These are phyloP conservation scores for Cyclanthera cordifolia DNA, from an alignment of 306 rosid species.

Conservation along the genomic window DNA sequence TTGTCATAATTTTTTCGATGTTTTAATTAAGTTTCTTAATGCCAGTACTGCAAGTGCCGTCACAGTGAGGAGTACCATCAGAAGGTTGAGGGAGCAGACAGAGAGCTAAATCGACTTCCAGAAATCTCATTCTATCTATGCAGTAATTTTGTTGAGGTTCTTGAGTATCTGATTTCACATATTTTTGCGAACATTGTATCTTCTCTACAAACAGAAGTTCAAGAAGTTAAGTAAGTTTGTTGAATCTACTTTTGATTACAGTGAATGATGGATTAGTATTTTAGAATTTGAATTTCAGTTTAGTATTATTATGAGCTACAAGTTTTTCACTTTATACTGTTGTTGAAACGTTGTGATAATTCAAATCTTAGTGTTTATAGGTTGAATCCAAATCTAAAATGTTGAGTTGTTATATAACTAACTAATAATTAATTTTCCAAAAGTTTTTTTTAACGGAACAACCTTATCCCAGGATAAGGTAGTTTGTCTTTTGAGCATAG, in stretches of 20 bases:
- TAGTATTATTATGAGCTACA: neutral
- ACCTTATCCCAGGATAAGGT: too few relatives aligned
- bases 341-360: neutral
- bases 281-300: neutral
- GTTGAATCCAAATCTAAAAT: too few relatives aligned
- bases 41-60: slow-evolving; percentile 60
- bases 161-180: neutral
- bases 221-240: neutral
- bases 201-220: neutral
- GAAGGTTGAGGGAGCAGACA: slow-evolving; percentile 83
- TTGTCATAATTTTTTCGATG: neutral
- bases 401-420: too few relatives aligned
- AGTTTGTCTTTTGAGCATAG: too few relatives aligned
- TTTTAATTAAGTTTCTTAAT: neutral
- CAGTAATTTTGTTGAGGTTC: slow-evolving; percentile 8
- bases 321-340: neutral
- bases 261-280: neutral
- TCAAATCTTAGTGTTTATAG: neutral
- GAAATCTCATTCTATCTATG: neutral
- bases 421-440: too few relatives aligned
- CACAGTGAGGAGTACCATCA: slow-evolving; percentile 58
- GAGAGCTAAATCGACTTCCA: slow-evolving; percentile 29
- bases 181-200: neutral
- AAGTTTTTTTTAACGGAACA: too few relatives aligned
- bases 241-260: neutral